Conservation (phyloP, 2,329 filamentous ascomycete genomes). For the Aspergillus udagawae region DNA sequence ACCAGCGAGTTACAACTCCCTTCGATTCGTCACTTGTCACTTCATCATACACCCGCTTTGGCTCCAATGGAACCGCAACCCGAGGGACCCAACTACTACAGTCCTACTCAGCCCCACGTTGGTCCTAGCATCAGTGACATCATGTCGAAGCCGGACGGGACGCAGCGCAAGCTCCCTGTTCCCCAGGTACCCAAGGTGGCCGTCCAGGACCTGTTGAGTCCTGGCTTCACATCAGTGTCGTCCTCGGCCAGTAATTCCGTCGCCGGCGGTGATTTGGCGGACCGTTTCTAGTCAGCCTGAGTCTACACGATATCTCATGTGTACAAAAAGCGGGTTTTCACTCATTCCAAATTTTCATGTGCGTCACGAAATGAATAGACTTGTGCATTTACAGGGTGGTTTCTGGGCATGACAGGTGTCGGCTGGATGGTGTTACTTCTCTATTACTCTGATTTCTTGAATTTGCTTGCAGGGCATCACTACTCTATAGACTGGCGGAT, state of each 20-base stretch:
- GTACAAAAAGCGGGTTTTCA: conserved; percentile 10
- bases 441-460: conserved; percentile 6
- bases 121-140: conserved; percentile 88
- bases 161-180: conserved; percentile 84
- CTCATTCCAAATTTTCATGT: conserved; percentile 23
- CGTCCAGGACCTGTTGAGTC: conserved; percentile 76
- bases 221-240: conserved; percentile 67
- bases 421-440: conserved; percentile 14
- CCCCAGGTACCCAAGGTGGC: conserved; percentile 84
- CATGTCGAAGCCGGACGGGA: conserved; percentile 81
- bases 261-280: conserved; percentile 65
- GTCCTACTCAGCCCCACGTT: conserved; percentile 53
- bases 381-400: conserved; percentile 35
- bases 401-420: conserved; percentile 38
- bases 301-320: conserved; percentile 3
- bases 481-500: conserved; percentile 23
- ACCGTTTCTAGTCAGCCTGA: conserved; percentile 43
- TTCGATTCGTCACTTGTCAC: conserved; percentile 70
- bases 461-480: conserved; percentile 22
- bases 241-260: conserved; percentile 76
- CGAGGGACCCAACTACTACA: conserved; percentile 57
- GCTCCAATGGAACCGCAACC: conserved; percentile 67
- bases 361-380: conserved; percentile 39
- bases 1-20: conserved; percentile 74
- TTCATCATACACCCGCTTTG: conserved; percentile 63